Base-by-base conservation (phyloP, 805 yeast genomes). In the Candida insectalens region DNA sequence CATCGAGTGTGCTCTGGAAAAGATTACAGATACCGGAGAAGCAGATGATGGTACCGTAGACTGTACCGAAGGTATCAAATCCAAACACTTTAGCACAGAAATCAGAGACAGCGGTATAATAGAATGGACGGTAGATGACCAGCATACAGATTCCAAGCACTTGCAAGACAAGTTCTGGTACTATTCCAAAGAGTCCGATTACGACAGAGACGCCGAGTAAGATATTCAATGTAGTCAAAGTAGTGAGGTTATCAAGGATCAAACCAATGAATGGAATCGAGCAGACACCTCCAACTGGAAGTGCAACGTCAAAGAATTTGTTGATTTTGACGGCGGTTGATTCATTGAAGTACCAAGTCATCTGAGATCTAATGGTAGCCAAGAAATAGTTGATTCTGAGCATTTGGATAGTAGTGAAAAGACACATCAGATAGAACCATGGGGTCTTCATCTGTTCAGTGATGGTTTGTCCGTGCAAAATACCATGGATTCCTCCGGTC, bases 21-120 rank as follows among this genome's bases (percentile, higher is more conserved):
- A 84, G 63, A 55, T 87, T 88, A 55, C 79, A 72, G n/a, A 80
- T 39, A 4, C 96, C 96, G 12, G 94, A 74, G 39, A 82, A 62
- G 37, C 87, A 78, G 49, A 87, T 84, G 47, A 87, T 67, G 14
- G 88, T 59, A 1, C 97, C 97, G 51, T 89, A 89, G 5, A 89
- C 78, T 2, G 87, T 82, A 25, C 96, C 96, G 58, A 89, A 88
- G 1, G 94, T 85, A 36, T 75, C 78, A 56, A 82, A 87, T 0
- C 97, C 97, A 60, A 89, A 88, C 21, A 88, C 89, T 53, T 88
- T 88, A 19, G 95, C 94, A 48, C 87, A 73, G 54, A 78, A 85
- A 56, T 89, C 96, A 2, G 95, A 82, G 5, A 87, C 84, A 2
- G 94, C 83, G 2, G 97, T 88, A 57, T 88, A 89, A 51, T 83